Conservation (phyloP, 176 grass and related monocot genomes). For the Bonia amplexicaulis region DNA sequence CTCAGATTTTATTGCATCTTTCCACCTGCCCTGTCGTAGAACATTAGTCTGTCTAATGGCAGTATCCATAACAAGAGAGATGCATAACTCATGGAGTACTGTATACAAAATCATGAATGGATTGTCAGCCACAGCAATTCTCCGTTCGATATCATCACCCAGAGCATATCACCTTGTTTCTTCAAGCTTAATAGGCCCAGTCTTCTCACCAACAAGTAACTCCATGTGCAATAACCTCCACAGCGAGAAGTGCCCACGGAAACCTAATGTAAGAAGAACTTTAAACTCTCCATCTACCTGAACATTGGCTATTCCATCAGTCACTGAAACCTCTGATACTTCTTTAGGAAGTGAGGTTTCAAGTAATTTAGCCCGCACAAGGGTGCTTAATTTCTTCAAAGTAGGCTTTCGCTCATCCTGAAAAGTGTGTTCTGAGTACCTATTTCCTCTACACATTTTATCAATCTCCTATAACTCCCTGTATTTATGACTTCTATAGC, state of each 20-base stretch:
- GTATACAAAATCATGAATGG: constrained; percentile 82
- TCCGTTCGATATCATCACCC: constrained; percentile 91
- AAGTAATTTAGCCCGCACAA: constrained; percentile 86
- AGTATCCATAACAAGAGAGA: constrained; percentile 92
- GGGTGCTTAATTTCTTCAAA: constrained; percentile 77
- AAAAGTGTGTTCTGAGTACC: constrained; percentile 61
- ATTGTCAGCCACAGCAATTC: constrained; percentile 77
- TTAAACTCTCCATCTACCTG: constrained; percentile 84
- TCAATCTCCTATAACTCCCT: constrained; percentile 68
- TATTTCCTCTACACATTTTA: constrained; percentile 90
- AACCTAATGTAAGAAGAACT: constrained; percentile 84
- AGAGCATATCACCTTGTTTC: constrained; percentile 70
- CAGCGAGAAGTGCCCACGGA: constrained; percentile 70
- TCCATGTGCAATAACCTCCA: constrained; percentile 94
- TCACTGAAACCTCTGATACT: constrained; percentile 66
- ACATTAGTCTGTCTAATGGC: constrained; percentile 81
- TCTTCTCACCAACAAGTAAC: constrained; percentile 92
- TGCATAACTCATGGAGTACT: constrained; percentile 85
- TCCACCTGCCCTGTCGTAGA: constrained; percentile 88
- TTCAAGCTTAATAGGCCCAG: constrained; percentile 77
- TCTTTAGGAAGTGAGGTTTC: constrained; percentile 74
- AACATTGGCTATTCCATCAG: constrained; percentile 75
- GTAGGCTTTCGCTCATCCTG: constrained; percentile 76
- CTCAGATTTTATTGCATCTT: constrained; percentile 85
- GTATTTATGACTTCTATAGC: constrained; percentile 78